Percentiles rank a stretch among this genome's conserved stretches.
phyloP scores from a whole-genome alignment of 169 alveolate species.

The Besnoitia besnoiti region DNA sequence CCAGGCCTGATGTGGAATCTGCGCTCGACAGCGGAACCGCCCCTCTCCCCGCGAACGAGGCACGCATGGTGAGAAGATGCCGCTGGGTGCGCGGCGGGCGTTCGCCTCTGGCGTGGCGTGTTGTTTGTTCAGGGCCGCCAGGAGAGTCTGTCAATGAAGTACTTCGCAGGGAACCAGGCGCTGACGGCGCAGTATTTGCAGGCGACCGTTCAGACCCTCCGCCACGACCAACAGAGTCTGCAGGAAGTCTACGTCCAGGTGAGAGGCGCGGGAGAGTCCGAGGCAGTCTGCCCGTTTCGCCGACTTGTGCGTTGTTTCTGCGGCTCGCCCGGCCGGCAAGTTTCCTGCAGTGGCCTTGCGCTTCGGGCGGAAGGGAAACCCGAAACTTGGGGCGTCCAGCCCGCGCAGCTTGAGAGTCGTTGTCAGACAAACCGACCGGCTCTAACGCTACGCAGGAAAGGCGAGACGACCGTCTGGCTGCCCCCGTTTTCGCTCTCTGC shows the following conservation, averaged over 20 bases:
- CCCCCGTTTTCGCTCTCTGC: background rate
- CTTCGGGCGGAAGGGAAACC: too few species aligned
- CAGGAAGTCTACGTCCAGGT: constrained; percentile 32
- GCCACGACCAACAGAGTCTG: constrained; percentile 44
- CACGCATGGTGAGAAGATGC: too few species aligned
- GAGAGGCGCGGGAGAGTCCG: background rate
- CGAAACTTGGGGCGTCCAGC: too few species aligned
- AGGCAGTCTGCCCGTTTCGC: background rate
- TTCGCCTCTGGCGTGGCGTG: too few species aligned
- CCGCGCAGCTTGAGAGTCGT: too few species aligned
- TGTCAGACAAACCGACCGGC: too few species aligned
- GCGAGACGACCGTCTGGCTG: too few species aligned
- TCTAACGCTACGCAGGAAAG: too few species aligned
- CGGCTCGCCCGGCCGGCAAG: background rate
- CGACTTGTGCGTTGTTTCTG: background rate
- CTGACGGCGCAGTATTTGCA: constrained; percentile 40
- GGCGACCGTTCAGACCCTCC: constrained; percentile 40
- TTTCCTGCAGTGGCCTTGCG: background rate
- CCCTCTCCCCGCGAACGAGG: too few species aligned
- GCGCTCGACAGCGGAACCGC: too few species aligned
- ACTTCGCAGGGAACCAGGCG: constrained; percentile 26
- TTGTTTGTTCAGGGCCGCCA: background rate
- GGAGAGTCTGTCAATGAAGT: constrained; percentile 26
- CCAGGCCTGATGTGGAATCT: too few species aligned
- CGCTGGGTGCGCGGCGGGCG: too few species aligned